Evolutionary conservation across 129 eudicot species (phyloP), one percentile per base, ranked within the genome.

Genomic region (Flaveria bidentis): DNA sequence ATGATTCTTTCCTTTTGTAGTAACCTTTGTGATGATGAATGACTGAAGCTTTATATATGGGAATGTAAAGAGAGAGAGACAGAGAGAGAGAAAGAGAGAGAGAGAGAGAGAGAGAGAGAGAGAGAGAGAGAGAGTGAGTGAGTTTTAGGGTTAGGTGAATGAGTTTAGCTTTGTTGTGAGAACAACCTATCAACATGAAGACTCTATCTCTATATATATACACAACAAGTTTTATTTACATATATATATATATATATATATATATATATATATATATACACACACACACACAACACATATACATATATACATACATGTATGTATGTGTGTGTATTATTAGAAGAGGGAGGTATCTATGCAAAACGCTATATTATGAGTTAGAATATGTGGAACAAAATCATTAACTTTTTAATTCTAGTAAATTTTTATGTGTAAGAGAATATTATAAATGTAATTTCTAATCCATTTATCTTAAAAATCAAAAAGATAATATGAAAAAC

Each of bases 11-110:
- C 52, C 51, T 71, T 84, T 52, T 87, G 79, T 87, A 78, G 82
- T 77, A 82, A 75, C 67, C 64, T 76, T 23, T 16, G 67, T 13
- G 67, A 36, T 36, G 41, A 5, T 36, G 41, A 5, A 36, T 5
- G 84, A 91, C 85, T 84, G 73, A 14, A 82, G 94, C 83, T 88
- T 75, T 85, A 86, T 83, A 89, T 85, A 86, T 83, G 88, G 84
- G 91, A 83, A 76, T 71, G 61, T 76, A 63, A 86, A 83, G 88
- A 73, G 65, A 51, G 80, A 75, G 88, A 73, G 65, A 51, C 73
- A 75, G 46, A 20, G 53, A 11, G 42, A 75, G 88, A 73, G 65
- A 51, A 73, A 75, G 46, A 20, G 53, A 11, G 42, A 83, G 88
- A 73, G 65, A 51, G 80, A 75, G 88, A 73, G 65, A 51, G 80